phyloP scores from a whole-genome alignment of 2,329 filamentous ascomycete species.

The Chaetomium olivaceum region DNA sequence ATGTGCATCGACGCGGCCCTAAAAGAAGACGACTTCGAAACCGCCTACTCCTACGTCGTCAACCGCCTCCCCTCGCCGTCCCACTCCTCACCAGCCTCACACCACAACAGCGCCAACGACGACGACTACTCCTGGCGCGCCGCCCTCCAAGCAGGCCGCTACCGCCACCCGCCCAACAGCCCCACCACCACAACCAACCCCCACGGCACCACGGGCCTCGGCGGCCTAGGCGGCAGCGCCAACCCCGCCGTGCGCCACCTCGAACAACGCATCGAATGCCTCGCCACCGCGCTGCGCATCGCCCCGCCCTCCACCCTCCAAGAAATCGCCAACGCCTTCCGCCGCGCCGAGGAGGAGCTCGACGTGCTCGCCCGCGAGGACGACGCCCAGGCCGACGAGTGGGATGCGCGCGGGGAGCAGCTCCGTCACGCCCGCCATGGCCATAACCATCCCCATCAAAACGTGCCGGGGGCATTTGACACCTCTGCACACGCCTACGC shows the following conservation, averaged over 20 bases:
- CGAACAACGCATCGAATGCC: constrained; percentile 78
- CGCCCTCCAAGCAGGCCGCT: constrained; percentile 75
- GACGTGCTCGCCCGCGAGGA: constrained; percentile 67
- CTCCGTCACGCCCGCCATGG: background rate
- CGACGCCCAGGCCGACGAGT: constrained; percentile 66
- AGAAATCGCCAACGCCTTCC: constrained; percentile 73
- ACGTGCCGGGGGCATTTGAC: constrained; percentile 55
- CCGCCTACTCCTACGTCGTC: constrained; percentile 79
- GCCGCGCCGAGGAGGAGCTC: constrained; percentile 76
- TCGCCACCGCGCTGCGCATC: constrained; percentile 72
- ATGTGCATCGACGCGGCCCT: constrained; percentile 81
- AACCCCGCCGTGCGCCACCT: constrained; percentile 68
- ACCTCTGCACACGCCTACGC: constrained; percentile 11
- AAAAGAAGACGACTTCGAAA: constrained; percentile 78
- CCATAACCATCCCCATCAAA: constrained; percentile 29
- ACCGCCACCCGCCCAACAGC: constrained; percentile 58
- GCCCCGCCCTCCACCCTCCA: constrained; percentile 70
- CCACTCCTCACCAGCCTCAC: constrained; percentile 43
- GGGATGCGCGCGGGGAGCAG: constrained; percentile 64
- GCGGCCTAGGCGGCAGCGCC: constrained; percentile 38
- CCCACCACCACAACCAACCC: constrained; percentile 54
- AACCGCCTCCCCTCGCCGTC: constrained; percentile 56
- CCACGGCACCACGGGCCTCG: background rate
- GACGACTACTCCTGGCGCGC: constrained; percentile 79
- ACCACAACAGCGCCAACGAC: background rate